Percentiles rank a stretch among this genome's conserved stretches.
Conservation (phyloP, 805 yeast species). For the Ogataea polymorpha region DNA sequence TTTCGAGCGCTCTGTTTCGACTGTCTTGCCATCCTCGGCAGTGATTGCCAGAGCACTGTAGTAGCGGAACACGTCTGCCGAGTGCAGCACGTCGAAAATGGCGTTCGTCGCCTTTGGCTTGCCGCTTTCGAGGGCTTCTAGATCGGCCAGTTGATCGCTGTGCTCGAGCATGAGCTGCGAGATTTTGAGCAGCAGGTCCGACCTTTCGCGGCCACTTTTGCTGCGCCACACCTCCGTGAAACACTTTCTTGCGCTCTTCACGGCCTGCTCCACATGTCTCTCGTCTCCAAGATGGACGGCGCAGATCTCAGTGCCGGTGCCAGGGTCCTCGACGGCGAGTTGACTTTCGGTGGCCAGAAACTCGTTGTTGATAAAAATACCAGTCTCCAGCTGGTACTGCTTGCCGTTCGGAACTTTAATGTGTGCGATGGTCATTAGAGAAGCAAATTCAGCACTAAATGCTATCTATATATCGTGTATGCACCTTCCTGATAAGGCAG, state of each 20-base stretch:
- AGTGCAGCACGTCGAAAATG: slow-evolving; percentile 55
- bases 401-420: slow-evolving; percentile 49
- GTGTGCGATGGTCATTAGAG: slow-evolving; percentile 13
- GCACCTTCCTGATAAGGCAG: slow-evolving; percentile 7
- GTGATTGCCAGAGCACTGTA: slow-evolving; percentile 78
- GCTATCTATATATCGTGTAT: background rate
- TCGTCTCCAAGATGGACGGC: slow-evolving; percentile 48
- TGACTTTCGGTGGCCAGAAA: slow-evolving; percentile 53
- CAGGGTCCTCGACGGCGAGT: slow-evolving; percentile 56
- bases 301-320: slow-evolving; percentile 50
- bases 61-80: slow-evolving; percentile 55
- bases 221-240: slow-evolving; percentile 46
- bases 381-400: slow-evolving; percentile 66
- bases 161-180: slow-evolving; percentile 49
- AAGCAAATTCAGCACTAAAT: background rate
- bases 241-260: slow-evolving; percentile 49
- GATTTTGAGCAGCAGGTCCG: slow-evolving; percentile 44
- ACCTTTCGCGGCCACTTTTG: slow-evolving; percentile 43
- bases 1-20: slow-evolving; percentile 56
- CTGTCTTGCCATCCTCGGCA: slow-evolving; percentile 54
- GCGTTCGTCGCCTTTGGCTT: slow-evolving; percentile 54
- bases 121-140: slow-evolving; percentile 61
- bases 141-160: slow-evolving; percentile 47
- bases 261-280: slow-evolving; percentile 55
- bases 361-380: slow-evolving; percentile 85